Evolutionary conservation across 129 eudicot species (phyloP), one percentile per base, ranked within the genome.

Genomic region (Flaveria ramosissima): DNA sequence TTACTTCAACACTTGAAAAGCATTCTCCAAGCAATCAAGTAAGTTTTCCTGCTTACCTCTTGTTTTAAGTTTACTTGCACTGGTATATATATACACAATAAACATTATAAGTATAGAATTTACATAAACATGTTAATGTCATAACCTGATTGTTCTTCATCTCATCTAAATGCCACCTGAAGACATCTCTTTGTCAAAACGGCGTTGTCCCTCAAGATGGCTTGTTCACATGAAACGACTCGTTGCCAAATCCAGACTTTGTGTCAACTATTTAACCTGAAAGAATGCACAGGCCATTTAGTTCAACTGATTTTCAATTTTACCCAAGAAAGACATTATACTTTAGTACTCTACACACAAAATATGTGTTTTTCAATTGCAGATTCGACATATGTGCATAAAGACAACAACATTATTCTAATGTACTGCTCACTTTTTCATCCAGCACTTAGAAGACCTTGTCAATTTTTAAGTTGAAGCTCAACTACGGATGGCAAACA

Each of bases 131-230:
- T 50, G 19, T 4, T 60, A 47, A 78, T 48, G 70, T 61, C 48
- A 47, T 19, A 77, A 84, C 83, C 88, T 83, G 81, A 15, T 78
- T 75, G 77, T 77, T 82, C 84, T 82, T 87, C 92, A 87, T 87
- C 71, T 80, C 83, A 77, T 83, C 50, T 69, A 71, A 80, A 70
- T 50, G 80, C 83, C 70, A 73, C 72, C 77, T 9, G 55, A 79
- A 68, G 19, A 72, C 84, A 84, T 84, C 64, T 80, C 78, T 74
- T 71, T 81, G 76, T 78, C 13, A 46, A 81, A 52, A 59, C 72
- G 20, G 23, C 23, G 19, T 13, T 66, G 59, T 53, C 26, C 50
- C 47, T 46, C 30, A 77, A 36, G 56, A 30, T 53, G 45, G 68
- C 64, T 50, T 71, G 16, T 51, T 63, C 27, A 60, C 50, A 78